Percentiles rank a stretch among this genome's conserved stretches.
phyloP scores from a whole-genome alignment of 2,329 filamentous ascomycete genomes.

The Hymenoscyphus fraxineus region DNA sequence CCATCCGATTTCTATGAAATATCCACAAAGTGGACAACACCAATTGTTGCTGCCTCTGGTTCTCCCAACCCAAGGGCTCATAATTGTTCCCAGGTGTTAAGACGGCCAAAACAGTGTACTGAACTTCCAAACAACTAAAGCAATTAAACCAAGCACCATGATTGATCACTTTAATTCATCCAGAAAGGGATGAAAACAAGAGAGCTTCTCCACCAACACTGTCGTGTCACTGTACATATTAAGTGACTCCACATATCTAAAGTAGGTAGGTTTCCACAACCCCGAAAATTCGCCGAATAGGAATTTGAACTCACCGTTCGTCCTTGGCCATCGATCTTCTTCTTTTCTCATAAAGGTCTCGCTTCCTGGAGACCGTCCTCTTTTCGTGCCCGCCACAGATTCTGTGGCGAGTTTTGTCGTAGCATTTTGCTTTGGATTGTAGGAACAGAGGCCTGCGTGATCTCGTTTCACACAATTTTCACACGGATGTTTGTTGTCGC shows the following conservation, averaged over 20 bases:
- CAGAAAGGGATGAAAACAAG: no score
- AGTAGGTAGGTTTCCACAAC: not conserved
- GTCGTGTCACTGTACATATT: not conserved
- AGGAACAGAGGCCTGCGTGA: slow-evolving; percentile 61
- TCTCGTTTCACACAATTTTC: slow-evolving; percentile 66
- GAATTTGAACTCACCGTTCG: slow-evolving; percentile 28
- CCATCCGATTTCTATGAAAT: not conserved
- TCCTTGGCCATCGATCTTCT: slow-evolving; percentile 33
- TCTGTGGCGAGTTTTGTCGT: slow-evolving; percentile 17
- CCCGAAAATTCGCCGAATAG: slow-evolving; percentile 15
- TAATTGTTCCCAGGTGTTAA: no score
- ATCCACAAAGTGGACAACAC: not conserved
- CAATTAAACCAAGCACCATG: no score
- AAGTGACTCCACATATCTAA: not conserved
- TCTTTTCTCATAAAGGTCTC: slow-evolving; percentile 29
- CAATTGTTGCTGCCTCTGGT: no score
- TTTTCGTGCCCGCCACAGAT: slow-evolving; percentile 27
- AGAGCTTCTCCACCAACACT: no score
- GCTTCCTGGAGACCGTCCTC: slow-evolving; percentile 30
- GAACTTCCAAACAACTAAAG: no score
- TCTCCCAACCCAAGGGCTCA: no score
- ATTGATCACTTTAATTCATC: no score
- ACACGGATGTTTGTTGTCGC: slow-evolving; percentile 65
- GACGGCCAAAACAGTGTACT: no score
- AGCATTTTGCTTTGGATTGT: slow-evolving; percentile 55